Evolutionary conservation across 2,329 filamentous ascomycete genomes (phyloP), one percentile per base, ranked within the genome.

Genomic region (Monosporascus sp.): DNA sequence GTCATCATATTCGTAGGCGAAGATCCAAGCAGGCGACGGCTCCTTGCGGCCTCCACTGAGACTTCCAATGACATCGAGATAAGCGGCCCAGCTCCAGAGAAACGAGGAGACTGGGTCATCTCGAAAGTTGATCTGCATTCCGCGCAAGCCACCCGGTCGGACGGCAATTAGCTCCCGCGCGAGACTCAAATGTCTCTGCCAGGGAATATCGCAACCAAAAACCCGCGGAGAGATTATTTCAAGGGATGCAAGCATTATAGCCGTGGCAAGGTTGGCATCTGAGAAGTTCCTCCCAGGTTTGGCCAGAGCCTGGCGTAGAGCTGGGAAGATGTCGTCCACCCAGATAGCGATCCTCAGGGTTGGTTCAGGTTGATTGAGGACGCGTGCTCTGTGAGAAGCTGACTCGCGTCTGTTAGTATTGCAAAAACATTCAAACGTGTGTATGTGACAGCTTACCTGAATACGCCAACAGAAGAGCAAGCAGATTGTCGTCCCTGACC

Each of bases 171-270:
- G 82, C 61, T 87, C 81, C 2, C 90, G 82, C 1, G 90, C 89
- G 50, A 90, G 81, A 52, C 83, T 82, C 1, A 95, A 78, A 68
- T 95, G 89, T 49, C 80, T 82, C 65, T 91, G 88, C 90, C 90
- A 95, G 1, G 88, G 80, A 50, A 93, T 88, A 1, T 83, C 78
- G n/a, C 89, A 85, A 51, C 88, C 89, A 64, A 94, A 93, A 0
- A 88, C 87, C 52, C 85, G 86, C 0, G 90, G 90, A 0, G 87
- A 90, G 48, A 94, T 85, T 52, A 94, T 93, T 64, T 94, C 89
- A 20, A 94, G 75, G 1, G 89, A 92, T 1, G 89, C 83, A 46
- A 95, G 79, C 87, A 94, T 91, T 57, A 95, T 91, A 7, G 89
- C 87, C 0, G 89, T 90, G 0, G 89, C 89, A 3, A 95, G 76